Percentiles rank a stretch among this genome's conserved stretches.
Conservation (phyloP, 768 basidiomycete species). For the Daedalea quercina region DNA sequence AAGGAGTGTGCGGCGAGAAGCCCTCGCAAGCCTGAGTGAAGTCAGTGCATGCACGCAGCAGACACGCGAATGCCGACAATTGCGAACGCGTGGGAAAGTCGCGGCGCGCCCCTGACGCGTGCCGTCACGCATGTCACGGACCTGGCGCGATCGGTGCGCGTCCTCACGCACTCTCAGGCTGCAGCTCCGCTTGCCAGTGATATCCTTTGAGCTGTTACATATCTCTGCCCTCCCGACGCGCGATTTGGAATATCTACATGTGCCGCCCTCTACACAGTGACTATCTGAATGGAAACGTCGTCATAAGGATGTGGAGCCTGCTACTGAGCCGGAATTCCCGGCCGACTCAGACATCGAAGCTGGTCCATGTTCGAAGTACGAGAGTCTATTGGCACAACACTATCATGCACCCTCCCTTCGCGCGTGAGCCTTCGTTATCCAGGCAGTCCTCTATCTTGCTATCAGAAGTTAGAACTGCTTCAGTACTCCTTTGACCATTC, state of each 20-base stretch:
- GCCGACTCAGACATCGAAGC: no score
- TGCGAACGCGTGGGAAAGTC: background rate
- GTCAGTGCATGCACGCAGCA: background rate
- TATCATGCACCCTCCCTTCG: background rate
- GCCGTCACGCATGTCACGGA: background rate
- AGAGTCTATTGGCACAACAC: background rate
- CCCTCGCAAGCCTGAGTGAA: background rate
- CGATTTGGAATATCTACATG: no score
- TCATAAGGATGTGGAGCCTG: no score
- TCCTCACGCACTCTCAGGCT: no score
- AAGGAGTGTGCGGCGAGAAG: background rate
- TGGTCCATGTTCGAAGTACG: no score
- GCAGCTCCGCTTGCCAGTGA: no score
- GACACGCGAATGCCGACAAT: background rate
- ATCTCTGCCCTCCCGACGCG: no score
- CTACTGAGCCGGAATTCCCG: no score
- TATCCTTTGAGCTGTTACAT: no score
- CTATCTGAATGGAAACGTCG: no score
- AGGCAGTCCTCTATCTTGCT: conserved; percentile 2
- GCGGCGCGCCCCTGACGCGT: conserved; percentile 4
- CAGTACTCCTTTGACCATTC: background rate
- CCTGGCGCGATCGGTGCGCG: background rate
- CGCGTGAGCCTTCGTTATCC: background rate
- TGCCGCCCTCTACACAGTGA: no score
- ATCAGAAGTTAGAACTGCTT: no score